Base-by-base conservation (phyloP, 1,284 basidiomycete species). In the Rhizoctonia solani region DNA sequence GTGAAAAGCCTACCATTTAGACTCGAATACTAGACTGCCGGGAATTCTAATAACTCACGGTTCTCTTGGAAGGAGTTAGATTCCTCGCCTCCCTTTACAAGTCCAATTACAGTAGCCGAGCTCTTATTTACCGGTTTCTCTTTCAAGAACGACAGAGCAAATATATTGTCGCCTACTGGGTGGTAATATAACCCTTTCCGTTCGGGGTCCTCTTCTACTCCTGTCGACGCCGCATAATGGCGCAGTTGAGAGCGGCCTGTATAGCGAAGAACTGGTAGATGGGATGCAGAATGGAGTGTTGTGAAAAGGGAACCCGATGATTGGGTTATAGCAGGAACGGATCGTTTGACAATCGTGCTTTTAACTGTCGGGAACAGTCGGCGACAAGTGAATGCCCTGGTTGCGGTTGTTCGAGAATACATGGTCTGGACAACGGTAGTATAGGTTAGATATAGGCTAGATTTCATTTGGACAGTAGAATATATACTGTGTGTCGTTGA, bases 71-170 rank as follows among this genome's bases (percentile, higher is more conserved):
- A 66, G 25, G 37, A 44, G 13, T 66, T 52, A 3, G 54, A 52
- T 14, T 52, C 63, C 41, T 54, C n/a, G 14, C 42, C 63, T 54
- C 50, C 52, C 0, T 50, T 50, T n/a, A 66, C 23, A 25, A 44
- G 63, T 4, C 63, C 63, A 19, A 66, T 66, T 23, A 66, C 63
- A 14, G 63, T 66, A 2, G 63, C 50, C 34, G 63, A 66, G 27
- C 54, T 39, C 21, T 19, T 50, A 29, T 34, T 42, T 9, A 41
- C 13, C 11, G 63, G 63, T 13, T 14, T 47, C 14, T 66, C 63
- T 2, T 50, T 37, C 41, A 66, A 52, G 27, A 66, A 66, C 16
- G 63, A 66, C 14, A 66, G 63, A 6, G 63, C 63, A 34, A 42
- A 66, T 4, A 37, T 25, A 16, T 52, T 37, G 50, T 52, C 41